Conservation (phyloP, 2,329 filamentous ascomycete genomes). For the Exophiala oligosperma region DNA sequence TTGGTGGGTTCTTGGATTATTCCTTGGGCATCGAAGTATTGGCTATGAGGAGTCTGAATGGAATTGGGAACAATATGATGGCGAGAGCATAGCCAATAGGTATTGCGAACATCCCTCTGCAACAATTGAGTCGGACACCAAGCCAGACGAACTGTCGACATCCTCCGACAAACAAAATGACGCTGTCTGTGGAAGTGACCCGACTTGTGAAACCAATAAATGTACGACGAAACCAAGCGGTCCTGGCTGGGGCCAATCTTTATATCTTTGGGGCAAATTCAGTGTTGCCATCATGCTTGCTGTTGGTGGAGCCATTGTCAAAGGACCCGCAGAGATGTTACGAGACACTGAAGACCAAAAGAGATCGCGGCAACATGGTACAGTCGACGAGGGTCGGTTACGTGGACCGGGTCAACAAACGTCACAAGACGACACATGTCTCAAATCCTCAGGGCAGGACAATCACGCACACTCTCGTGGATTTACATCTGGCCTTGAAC, state of each 20-base stretch:
- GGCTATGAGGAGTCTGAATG: conserved; percentile 8
- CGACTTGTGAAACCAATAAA: neutral
- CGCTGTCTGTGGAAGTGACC: neutral
- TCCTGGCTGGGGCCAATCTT: conserved; percentile 28
- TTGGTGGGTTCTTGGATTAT: conserved; percentile 40
- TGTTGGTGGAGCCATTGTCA: conserved; percentile 48
- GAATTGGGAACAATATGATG: conserved; percentile 27
- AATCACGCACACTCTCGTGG: neutral
- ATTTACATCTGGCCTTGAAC: neutral
- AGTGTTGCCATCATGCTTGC: conserved; percentile 49
- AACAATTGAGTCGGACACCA: conserved; percentile 20
- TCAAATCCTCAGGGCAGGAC: neutral
- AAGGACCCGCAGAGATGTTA: conserved; percentile 46
- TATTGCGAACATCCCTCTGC: neutral
- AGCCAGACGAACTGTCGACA: neutral
- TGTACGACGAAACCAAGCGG: neutral
- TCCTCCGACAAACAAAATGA: neutral
- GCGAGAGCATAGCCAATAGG: conserved; percentile 25
- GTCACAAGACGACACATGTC: neutral
- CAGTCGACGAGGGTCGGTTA: neutral
- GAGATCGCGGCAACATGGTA: conserved; percentile 15
- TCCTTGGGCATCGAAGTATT: conserved; percentile 28
- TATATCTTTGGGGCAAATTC: conserved; percentile 50
- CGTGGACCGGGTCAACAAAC: neutral
- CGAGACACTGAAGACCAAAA: conserved; percentile 23